Evolutionary conservation across 140 eudicot species (phyloP).

Genomic region (Ambrosia hybrid): DNA sequence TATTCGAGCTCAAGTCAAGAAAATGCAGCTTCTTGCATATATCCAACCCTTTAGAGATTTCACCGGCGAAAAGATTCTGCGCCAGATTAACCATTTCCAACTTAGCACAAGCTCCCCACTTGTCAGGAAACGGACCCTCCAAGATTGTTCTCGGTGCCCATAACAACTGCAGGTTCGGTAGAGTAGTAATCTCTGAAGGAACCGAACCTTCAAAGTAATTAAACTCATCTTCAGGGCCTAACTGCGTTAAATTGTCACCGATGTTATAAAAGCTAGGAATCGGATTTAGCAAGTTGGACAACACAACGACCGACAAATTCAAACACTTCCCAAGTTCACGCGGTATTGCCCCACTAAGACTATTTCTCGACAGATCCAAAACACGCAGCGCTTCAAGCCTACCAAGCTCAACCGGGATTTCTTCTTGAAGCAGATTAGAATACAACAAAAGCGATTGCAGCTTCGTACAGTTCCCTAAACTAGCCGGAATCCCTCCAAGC

Average conservation of each 20-base stretch:
- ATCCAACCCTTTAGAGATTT: slow-evolving; percentile 42
- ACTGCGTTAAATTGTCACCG: slow-evolving; percentile 25
- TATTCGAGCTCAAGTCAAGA: slow-evolving; percentile 76
- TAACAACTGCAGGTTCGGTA: slow-evolving; percentile 61
- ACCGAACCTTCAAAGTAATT: slow-evolving; percentile 61
- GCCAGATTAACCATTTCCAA: slow-evolving; percentile 73
- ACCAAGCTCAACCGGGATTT: slow-evolving; percentile 66
- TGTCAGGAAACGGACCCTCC: slow-evolving; percentile 56
- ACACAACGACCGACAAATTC: slow-evolving; percentile 57
- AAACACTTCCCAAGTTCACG: slow-evolving; percentile 63
- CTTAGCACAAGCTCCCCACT: slow-evolving; percentile 68
- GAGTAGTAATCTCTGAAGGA: slow-evolving; percentile 48
- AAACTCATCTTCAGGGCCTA: slow-evolving; percentile 44
- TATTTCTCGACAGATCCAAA: slow-evolving; percentile 77
- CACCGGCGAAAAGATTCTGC: slow-evolving; percentile 52
- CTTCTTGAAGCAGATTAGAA: slow-evolving; percentile 73
- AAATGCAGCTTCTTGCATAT: slow-evolving; percentile 57
- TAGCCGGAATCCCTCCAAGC: slow-evolving; percentile 52
- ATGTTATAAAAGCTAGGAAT: slow-evolving; percentile 35
- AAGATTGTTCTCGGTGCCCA: slow-evolving; percentile 85
- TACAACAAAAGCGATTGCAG: slow-evolving; percentile 55
- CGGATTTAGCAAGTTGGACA: slow-evolving; percentile 70
- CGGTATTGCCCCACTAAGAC: slow-evolving; percentile 71
- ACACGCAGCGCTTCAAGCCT: slow-evolving; percentile 47
- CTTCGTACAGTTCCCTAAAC: slow-evolving; percentile 62